Evolutionary conservation across 1,284 basidiomycete species (phyloP), one percentile per base, ranked within the genome.

Genomic region (Erythrobasidium hasegawianum): DNA sequence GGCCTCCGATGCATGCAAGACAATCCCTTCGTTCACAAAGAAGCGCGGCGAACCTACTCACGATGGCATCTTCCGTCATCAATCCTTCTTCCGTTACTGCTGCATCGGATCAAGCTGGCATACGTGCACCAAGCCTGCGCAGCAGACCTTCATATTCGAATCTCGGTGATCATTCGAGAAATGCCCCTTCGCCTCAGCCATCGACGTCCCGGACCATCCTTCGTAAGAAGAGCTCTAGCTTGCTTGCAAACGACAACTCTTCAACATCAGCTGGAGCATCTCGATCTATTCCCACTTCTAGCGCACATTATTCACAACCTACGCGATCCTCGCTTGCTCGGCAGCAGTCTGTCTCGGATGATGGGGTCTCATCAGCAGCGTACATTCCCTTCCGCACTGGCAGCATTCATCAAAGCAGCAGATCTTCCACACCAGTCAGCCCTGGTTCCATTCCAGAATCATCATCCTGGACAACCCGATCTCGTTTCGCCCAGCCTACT

Each of bases 301-400:
- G 18, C 11, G 40, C 56, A 9, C 62, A 53, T 18, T 65, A 65
- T 20, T 55, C 62, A 2, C 62, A 65, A 24, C 62, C 62, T 3
- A 65, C 62, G n/a, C 54, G 62, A 40, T 56, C 62, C n/a, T 65
- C 40, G 0, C 29, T 65, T 14, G 62, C 62, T 18, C 55, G 62
- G 10, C 41, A 57, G 27, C 62, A 33, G 58, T 50, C 59, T n/a
- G 9, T 33, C n/a, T 13, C 39, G 20, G 43, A n/a, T 5, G 43
- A 47, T n/a, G 43, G 22, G 7, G 22, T 47, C n/a, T n/a, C n/a
- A n/a, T n/a, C n/a, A n/a, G n/a, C n/a, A n/a, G n/a, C n/a, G 43
- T 47, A 47, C 14, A 27, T 41, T n/a, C 55, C 55, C 1, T 39
- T 45, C n/a, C 53, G 53, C 1, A 57, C 18, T 5, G 20, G 39